A percentile compares a stretch with the other conserved stretches of the same genome.
These are phyloP conservation scores for Phialophora macrospora DNA, from an alignment of 2,329 filamentous ascomycete species.

Conservation along the genomic window DNA sequence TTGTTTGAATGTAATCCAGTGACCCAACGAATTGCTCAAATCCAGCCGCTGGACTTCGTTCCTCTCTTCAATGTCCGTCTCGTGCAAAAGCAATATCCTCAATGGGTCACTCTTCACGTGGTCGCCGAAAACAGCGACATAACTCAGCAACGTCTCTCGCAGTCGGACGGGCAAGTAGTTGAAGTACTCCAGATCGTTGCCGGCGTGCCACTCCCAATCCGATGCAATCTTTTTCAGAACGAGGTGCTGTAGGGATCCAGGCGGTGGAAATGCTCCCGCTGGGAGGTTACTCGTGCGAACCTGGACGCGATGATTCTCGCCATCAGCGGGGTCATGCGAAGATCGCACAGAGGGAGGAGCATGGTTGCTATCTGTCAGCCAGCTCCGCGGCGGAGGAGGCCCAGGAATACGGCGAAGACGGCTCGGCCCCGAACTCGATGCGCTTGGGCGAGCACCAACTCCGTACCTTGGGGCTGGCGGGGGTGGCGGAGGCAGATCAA, in stretches of 20 bases:
- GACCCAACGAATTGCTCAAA: conserved; percentile 56
- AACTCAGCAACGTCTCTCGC: conserved; percentile 61
- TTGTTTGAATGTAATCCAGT: conserved; percentile 55
- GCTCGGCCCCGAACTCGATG: conserved; percentile 44
- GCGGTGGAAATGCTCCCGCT: conserved; percentile 45
- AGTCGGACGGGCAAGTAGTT: conserved; percentile 57
- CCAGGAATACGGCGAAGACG: conserved; percentile 49
- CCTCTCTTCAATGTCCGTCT: conserved; percentile 40
- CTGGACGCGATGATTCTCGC: conserved; percentile 25
- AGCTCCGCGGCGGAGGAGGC: conserved; percentile 54
- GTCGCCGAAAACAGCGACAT: conserved; percentile 58
- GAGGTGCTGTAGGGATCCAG: conserved; percentile 56
- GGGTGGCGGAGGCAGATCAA: conserved; percentile 52
- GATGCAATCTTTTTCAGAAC: conserved; percentile 59
- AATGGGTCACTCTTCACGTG: conserved; percentile 52
- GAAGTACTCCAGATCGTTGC: conserved; percentile 62
- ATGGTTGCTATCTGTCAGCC: conserved; percentile 45
- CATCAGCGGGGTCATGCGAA: conserved; percentile 20
- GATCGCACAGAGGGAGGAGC: conserved; percentile 23
- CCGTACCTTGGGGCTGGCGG: conserved; percentile 46
- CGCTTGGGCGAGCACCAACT: conserved; percentile 29
- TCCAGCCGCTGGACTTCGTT: conserved; percentile 59
- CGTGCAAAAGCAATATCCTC: conserved; percentile 54
- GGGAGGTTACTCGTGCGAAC: conserved; percentile 44
- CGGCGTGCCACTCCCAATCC: conserved; percentile 62